These are phyloP conservation scores for Austropuccinia psidii DNA, from an alignment of 1,284 basidiomycete species.

Conservation along the genomic window DNA sequence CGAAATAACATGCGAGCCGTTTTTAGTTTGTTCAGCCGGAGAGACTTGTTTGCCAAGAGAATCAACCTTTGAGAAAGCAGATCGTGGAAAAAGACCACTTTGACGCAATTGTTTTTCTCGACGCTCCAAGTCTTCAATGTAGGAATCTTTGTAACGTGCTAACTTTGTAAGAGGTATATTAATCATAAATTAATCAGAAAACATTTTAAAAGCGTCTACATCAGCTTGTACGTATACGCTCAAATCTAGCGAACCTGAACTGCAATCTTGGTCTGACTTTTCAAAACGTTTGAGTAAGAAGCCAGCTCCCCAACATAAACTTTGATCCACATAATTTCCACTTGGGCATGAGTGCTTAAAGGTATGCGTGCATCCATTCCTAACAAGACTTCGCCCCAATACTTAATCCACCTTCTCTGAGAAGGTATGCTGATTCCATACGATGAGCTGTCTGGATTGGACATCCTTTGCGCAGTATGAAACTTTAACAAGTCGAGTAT, in stretches of 20 bases:
- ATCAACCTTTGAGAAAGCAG: neutral
- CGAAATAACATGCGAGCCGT: neutral
- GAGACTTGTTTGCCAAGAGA: neutral
- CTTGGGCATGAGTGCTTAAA: neutral
- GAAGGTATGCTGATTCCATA: conserved; percentile 21
- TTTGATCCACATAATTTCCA: conserved; percentile 14
- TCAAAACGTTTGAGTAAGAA: neutral
- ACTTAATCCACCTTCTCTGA: neutral
- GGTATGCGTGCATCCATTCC: neutral
- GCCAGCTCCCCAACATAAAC: neutral
- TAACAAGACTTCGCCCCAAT: neutral
- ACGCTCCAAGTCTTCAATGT: neutral
- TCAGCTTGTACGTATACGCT: neutral
- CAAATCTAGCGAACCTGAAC: neutral
- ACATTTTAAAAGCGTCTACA: neutral
- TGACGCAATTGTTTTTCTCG: neutral
- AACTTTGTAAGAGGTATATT: neutral
- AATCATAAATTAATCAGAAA: neutral
- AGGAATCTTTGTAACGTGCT: conserved; percentile 10
- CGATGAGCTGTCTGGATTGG: neutral
- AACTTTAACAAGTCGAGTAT: neutral
- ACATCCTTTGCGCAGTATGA: neutral
- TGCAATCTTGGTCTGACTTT: neutral
- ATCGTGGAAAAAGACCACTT: neutral
- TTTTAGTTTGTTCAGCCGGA: neutral